Conservation (phyloP, 345 rosid species). For the Draba incana region DNA sequence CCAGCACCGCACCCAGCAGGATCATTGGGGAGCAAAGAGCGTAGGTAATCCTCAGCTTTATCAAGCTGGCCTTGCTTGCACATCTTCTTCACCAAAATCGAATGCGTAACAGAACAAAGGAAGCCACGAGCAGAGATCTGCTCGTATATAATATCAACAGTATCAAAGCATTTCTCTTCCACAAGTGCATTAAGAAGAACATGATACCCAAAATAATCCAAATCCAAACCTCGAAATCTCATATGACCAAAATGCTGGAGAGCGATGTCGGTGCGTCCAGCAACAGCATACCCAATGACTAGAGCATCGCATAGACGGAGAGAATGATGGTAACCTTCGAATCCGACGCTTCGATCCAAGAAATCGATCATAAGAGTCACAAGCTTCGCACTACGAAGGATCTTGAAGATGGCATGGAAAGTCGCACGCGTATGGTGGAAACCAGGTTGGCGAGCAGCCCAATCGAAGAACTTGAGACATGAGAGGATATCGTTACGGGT, state of each 20-base stretch:
- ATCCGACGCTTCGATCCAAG: constrained; percentile 42
- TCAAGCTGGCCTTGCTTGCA: constrained; percentile 62
- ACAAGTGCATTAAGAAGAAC: constrained; percentile 76
- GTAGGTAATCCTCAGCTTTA: constrained; percentile 62
- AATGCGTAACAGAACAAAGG: constrained; percentile 49
- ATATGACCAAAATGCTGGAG: constrained; percentile 73
- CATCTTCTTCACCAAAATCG: constrained; percentile 60
- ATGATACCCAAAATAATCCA: constrained; percentile 64
- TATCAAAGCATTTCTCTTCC: constrained; percentile 60
- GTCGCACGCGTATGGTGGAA: constrained; percentile 69
- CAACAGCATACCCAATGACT: constrained; percentile 76
- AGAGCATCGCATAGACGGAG: constrained; percentile 56
- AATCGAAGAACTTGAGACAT: constrained; percentile 86
- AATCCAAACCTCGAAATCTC: constrained; percentile 77
- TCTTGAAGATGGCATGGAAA: constrained; percentile 69
- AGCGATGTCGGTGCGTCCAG: constrained; percentile 70
- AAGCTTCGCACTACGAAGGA: constrained; percentile 56
- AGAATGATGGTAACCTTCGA: constrained; percentile 15
- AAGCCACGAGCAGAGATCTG: constrained; percentile 67
- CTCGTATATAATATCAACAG: constrained; percentile 47
- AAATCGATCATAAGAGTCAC: constrained; percentile 52
- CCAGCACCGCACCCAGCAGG: constrained; percentile 43
- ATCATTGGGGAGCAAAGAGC: constrained; percentile 37
- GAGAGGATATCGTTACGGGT: constrained; percentile 57
- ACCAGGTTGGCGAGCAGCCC: constrained; percentile 79